Evolutionary conservation across 495 filamentous ascomycete genomes (phyloP).

Genomic region (Trichoderma asperelloides): DNA sequence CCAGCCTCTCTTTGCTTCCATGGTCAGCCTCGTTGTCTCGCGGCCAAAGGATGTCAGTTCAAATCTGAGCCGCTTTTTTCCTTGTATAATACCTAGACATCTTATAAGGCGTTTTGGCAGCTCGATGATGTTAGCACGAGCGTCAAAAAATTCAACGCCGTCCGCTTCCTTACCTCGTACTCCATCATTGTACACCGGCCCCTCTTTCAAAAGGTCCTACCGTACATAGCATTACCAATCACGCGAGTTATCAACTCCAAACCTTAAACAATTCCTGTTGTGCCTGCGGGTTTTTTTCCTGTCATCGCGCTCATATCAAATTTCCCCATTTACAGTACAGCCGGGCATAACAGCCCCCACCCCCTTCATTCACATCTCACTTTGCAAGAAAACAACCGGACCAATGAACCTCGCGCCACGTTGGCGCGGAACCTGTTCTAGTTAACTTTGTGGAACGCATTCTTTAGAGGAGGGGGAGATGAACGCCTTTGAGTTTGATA

Average conservation of each 20-base stretch:
- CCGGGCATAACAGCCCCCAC: background rate
- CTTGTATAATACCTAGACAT: too few relatives aligned
- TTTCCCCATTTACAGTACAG: background rate
- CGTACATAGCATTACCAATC: background rate
- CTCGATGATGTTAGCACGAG: too few relatives aligned
- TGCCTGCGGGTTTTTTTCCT: slow-evolving; percentile 1
- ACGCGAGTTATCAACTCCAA: background rate
- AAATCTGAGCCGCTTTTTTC: background rate
- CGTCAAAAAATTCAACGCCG: too few relatives aligned
- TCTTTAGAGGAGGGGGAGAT: background rate
- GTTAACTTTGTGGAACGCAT: background rate
- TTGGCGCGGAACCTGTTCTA: background rate
- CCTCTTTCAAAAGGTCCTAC: background rate
- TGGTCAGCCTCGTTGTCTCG: background rate
- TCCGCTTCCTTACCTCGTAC: background rate
- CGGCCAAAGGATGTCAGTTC: background rate
- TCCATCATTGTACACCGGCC: background rate
- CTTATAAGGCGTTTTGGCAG: too few relatives aligned
- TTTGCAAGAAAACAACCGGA: background rate
- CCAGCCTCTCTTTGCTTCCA: background rate
- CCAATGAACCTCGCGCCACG: background rate
- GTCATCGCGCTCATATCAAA: background rate
- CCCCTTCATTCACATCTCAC: background rate
- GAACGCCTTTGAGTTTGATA: background rate
- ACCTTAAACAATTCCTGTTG: slow-evolving; percentile 1